A percentile compares a stretch with the other conserved stretches of the same genome.
Evolutionary conservation across 768 basidiomycete species (phyloP).

Genomic region (Strobilomyces confusus): DNA sequence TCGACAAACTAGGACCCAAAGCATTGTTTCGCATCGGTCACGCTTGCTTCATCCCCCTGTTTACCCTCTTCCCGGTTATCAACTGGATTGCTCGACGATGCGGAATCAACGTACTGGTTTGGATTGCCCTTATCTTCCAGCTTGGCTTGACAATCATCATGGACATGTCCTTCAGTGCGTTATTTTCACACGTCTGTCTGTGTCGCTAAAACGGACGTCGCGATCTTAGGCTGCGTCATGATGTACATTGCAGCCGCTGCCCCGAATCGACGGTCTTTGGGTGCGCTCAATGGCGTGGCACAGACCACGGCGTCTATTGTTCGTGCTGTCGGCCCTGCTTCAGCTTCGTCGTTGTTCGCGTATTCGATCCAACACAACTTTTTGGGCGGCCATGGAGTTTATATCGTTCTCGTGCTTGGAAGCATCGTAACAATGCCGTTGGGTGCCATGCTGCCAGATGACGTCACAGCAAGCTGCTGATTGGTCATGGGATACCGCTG

Average conservation of each 20-base stretch:
- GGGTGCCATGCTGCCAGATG: constrained; percentile 19
- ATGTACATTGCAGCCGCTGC: constrained; percentile 66
- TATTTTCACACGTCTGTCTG: neutral
- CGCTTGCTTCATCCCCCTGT: constrained; percentile 27
- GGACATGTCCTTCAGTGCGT: constrained; percentile 34
- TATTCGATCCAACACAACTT: constrained; percentile 33
- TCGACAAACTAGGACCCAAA: constrained; percentile 29
- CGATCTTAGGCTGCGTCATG: constrained; percentile 53
- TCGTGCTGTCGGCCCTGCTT: constrained; percentile 33
- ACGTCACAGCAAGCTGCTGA: constrained; percentile 19
- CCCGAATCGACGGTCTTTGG: constrained; percentile 64
- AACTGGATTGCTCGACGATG: constrained; percentile 25
- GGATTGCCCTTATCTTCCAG: constrained; percentile 26
- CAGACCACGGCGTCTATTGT: constrained; percentile 29
- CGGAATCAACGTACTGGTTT: constrained; percentile 23
- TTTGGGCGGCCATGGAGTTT: constrained; percentile 36
- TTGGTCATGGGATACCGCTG: neutral
- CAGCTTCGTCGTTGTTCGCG: constrained; percentile 35
- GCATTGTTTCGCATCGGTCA: constrained; percentile 28
- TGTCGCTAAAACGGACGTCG: constrained; percentile 3
- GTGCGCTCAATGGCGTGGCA: constrained; percentile 57
- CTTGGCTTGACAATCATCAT: constrained; percentile 18
- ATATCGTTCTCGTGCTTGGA: constrained; percentile 22
- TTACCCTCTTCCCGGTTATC: constrained; percentile 31
- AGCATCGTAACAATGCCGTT: constrained; percentile 16